Base-by-base conservation (phyloP, 345 rosid species). In the Aquilaria yunnanensis region DNA sequence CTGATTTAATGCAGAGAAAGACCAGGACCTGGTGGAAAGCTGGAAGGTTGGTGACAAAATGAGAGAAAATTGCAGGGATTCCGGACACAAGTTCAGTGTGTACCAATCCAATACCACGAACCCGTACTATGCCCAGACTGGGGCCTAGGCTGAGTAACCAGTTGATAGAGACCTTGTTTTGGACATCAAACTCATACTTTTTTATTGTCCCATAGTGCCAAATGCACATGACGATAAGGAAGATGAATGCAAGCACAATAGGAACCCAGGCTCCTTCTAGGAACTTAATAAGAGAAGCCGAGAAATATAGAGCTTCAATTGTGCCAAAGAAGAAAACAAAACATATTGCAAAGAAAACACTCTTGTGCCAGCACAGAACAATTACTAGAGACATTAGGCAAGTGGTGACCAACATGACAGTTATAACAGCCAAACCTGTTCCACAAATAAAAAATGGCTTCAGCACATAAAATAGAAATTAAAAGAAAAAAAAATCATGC, bases 181-280 rank as follows among this genome's bases (percentile, higher is more conserved):
- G 94, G 32, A 85, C 82, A 65, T 95, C 99, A 57, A 75, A 91
- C 77, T 91, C 96, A 0, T 95, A 95, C 51, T 77, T 88, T 74
- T 88, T 87, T 11, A 81, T 81, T 0, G 92, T 81, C 14, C 99
- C 99, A 37, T 81, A 95, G 75, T 87, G 96, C 99, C 99, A 95
- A 16, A 80, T 77, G 57, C 87, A 89, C 99, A 95, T 95, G 57
- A 79, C 63, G 30, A 83, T 50, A 55, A 95, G 81, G 83, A 91
- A 91, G 71, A 81, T 62, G 56, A 89, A 72, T 6, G 97, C 77
- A 51, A 95, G 87, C 12, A 91, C 97, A n/a, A 90, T 75, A 0
- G 99, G 99, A 5, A 95, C 96, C 99, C 99, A 95, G 14, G 97
- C 99, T 11, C 99, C 99, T 78, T 95, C 96, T 0, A 83, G 80